Base-by-base conservation (phyloP, 1,284 basidiomycete genomes). In the Salmacisia buchloeana region DNA sequence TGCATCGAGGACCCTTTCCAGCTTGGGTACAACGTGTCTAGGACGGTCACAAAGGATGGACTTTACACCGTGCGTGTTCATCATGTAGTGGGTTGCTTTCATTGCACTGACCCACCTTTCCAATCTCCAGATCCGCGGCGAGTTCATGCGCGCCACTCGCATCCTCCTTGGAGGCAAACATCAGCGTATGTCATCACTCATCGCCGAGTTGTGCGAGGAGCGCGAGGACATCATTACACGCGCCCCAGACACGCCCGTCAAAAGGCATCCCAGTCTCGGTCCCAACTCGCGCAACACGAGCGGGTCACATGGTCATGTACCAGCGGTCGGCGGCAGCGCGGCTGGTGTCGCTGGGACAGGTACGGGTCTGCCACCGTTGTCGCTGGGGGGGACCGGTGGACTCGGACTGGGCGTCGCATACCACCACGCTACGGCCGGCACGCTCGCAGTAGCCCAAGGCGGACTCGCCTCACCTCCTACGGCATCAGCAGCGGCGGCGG, bases 31-130 rank as follows among this genome's bases (percentile, higher is more conserved):
- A 98, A 98, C 73, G 94, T 98, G 49, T 89, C 92, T 2, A 85
- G 94, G 68, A 97, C 94, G 69, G 94, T 97, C 25, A 97, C 94
- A 27, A 90, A 89, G 78, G 94, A 98, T 77, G 94, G 94, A 1
- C 84, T 97, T 59, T 97, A 97, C 80, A 92, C 91, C 46, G 91
- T 92, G 70, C 76, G 85, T 82, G 10, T 18, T 49, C 23, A 3
- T 41, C 25, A 33, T 58, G 23, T 15, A 10, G 23, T 13, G 25
- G 18, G 5, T 49, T 10, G 36, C 36, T 38, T 10, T 12, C 36
- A 38, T 38, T 38, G 36, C 10, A 46, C 13, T 33, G 12, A 4
- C 38, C 41, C 9, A 25, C 31, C 45, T 29, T 34, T 21, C 10
- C 36, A 56, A 36, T 0, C 34, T 13, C 33, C n/a, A 29, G 23